Conservation (phyloP, 2,329 filamentous ascomycete species). For the Fusarium sp. region DNA sequence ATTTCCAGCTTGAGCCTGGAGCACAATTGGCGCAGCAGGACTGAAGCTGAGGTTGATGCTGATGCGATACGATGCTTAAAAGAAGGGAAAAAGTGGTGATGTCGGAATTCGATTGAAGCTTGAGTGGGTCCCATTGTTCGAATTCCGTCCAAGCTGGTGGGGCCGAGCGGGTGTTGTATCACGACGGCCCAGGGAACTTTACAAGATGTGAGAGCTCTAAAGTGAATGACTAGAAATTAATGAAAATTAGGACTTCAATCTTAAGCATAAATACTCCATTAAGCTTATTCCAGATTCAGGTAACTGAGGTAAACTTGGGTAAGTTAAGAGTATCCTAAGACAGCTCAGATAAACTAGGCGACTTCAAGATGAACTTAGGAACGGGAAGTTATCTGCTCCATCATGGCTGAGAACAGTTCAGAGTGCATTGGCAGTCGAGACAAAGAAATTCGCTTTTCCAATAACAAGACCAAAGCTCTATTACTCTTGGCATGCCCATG, state of each 20-base stretch:
- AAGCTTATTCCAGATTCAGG: no score
- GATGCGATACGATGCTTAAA: background rate
- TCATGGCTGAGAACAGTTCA: background rate
- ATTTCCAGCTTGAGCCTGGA: slow-evolving; percentile 23
- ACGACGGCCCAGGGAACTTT: background rate
- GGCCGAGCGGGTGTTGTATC: background rate
- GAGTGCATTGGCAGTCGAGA: background rate
- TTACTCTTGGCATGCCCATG: background rate
- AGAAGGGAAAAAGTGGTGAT: slow-evolving; percentile 20
- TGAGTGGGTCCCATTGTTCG: slow-evolving; percentile 6
- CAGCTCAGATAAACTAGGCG: background rate
- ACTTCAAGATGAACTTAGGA: background rate
- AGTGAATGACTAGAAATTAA: background rate
- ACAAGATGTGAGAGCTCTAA: no score
- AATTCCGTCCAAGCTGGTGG: slow-evolving; percentile 23
- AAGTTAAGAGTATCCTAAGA: accelerated
- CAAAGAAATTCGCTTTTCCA: background rate
- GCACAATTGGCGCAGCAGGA: slow-evolving; percentile 17
- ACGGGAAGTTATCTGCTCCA: background rate
- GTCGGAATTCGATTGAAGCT: slow-evolving; percentile 23
- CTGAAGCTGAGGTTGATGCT: background rate
- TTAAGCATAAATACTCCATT: no score
- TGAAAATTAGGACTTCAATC: background rate
- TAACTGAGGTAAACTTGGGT: background rate
- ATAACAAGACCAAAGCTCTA: background rate